Evolutionary conservation across 2,329 filamentous ascomycete genomes (phyloP).

Genomic region (Parasarocladium wereldwijsianum): DNA sequence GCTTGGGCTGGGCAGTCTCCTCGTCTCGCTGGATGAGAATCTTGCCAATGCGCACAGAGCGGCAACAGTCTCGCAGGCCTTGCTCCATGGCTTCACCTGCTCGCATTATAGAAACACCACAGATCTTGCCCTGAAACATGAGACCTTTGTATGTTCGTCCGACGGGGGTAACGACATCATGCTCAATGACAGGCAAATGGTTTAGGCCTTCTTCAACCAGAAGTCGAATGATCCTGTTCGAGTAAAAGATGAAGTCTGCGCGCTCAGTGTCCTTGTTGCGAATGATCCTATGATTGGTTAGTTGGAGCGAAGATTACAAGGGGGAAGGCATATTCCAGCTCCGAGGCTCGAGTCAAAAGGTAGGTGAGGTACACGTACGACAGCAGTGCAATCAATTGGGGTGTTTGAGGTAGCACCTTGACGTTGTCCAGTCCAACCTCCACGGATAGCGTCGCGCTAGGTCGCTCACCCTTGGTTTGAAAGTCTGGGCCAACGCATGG

Average conservation of each 20-base stretch:
- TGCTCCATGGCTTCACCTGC: slow-evolving; percentile 98
- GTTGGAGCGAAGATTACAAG: slow-evolving; percentile 4
- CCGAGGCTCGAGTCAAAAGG: not conserved
- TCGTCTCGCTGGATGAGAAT: slow-evolving; percentile 96
- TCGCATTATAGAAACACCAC: slow-evolving; percentile 95
- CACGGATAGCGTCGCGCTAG: slow-evolving; percentile 77
- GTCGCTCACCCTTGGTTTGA: slow-evolving; percentile 60
- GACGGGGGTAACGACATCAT: slow-evolving; percentile 81
- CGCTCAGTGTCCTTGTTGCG: slow-evolving; percentile 79
- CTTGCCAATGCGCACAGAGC: slow-evolving; percentile 95
- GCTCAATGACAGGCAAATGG: slow-evolving; percentile 81
- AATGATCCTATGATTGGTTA: slow-evolving; percentile 59
- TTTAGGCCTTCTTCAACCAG: slow-evolving; percentile 96
- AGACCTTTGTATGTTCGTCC: slow-evolving; percentile 80
- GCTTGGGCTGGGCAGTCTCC: slow-evolving; percentile 77
- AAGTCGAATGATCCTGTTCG: slow-evolving; percentile 91
- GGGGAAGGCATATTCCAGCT: slow-evolving; percentile 1
- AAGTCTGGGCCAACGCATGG: slow-evolving; percentile 72
- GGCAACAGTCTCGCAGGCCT: slow-evolving; percentile 87
- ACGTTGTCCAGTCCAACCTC: slow-evolving; percentile 74
- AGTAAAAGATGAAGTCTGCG: slow-evolving; percentile 98
- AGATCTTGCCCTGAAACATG: slow-evolving; percentile 95
- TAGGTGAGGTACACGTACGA: too few relatives aligned
- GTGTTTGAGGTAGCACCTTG: slow-evolving; percentile 78
- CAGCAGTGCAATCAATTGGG: slow-evolving; percentile 90